Conservation (phyloP, 257 asterid genomes). For the Solanum chiquidenum region DNA sequence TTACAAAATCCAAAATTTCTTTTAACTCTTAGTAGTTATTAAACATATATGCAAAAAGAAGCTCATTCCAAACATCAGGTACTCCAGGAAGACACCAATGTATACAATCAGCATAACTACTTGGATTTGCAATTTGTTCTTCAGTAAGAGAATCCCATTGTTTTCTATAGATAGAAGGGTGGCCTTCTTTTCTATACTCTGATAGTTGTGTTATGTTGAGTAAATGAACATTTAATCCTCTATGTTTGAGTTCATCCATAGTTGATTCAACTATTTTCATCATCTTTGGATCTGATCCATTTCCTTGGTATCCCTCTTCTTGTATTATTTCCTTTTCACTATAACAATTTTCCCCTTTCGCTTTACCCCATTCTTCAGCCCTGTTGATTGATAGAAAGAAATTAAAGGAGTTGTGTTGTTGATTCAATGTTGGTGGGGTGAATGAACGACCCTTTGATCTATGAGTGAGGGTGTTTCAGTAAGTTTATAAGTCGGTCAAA, state of each 20-base stretch:
- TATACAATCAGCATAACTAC: conserved; percentile 58
- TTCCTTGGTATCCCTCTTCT: conserved; percentile 46
- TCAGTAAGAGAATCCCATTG: conserved; percentile 63
- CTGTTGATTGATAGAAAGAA: conserved; percentile 14
- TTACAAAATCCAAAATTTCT: not conserved
- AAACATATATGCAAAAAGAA: conserved; percentile 47
- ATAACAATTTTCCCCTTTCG: conserved; percentile 44
- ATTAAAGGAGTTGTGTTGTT: not conserved
- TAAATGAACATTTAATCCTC: conserved; percentile 51
- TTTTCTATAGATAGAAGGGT: conserved; percentile 67
- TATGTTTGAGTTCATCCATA: conserved; percentile 27
- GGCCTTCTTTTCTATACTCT: conserved; percentile 80
- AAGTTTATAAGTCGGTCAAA: not conserved
- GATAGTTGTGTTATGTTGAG: conserved; percentile 75
- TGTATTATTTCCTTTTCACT: conserved; percentile 38
- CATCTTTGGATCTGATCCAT: conserved; percentile 68
- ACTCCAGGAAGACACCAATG: conserved; percentile 98
- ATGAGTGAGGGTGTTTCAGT: not conserved
- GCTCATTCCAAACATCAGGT: conserved; percentile 89
- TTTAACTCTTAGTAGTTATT: not conserved
- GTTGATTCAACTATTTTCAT: conserved; percentile 55
- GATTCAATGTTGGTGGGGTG: not conserved
- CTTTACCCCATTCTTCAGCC: conserved; percentile 71
- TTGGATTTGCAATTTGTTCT: conserved; percentile 47
- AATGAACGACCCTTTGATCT: not conserved